A percentile compares a stretch with the other conserved stretches of the same genome.
phyloP scores from a whole-genome alignment of 2,329 filamentous ascomycete genomes.

The Xenoacremonium recifei region DNA sequence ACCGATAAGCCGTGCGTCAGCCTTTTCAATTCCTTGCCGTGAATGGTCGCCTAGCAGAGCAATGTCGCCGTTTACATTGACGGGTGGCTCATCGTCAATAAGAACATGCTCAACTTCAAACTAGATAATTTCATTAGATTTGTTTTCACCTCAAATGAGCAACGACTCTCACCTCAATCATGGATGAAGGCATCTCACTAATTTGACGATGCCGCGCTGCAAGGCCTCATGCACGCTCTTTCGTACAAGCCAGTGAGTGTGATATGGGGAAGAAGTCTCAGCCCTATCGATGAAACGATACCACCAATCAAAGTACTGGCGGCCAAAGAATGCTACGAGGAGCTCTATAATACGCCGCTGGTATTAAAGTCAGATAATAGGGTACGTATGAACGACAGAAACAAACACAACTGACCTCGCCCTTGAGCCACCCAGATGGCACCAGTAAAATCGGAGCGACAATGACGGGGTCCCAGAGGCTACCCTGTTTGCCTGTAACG shows the following conservation, averaged over 20 bases:
- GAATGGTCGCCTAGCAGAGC: slow-evolving; percentile 32
- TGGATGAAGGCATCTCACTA: slow-evolving; percentile 25
- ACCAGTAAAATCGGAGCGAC: slow-evolving; percentile 4
- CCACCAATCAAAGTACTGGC: slow-evolving; percentile 31
- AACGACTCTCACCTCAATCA: slow-evolving; percentile 30
- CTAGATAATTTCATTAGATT: no score
- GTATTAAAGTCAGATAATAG: neutral
- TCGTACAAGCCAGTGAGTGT: slow-evolving; percentile 30
- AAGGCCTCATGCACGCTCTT: slow-evolving; percentile 23
- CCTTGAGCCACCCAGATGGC: slow-evolving; percentile 5
- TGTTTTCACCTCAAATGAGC: no score
- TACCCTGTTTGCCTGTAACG: slow-evolving; percentile 9
- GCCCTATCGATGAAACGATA: slow-evolving; percentile 20
- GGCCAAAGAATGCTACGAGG: slow-evolving; percentile 28
- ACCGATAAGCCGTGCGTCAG: slow-evolving; percentile 29
- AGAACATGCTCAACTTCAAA: slow-evolving; percentile 2
- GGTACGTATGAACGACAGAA: neutral
- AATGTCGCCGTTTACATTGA: slow-evolving; percentile 21
- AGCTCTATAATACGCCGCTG: slow-evolving; percentile 6
- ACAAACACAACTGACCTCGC: slow-evolving; percentile 1
- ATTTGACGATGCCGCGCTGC: slow-evolving; percentile 17
- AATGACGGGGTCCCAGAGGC: slow-evolving; percentile 6
- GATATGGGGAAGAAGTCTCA: slow-evolving; percentile 1
- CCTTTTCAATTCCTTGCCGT: slow-evolving; percentile 18
- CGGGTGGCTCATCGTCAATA: slow-evolving; percentile 6